Evolutionary conservation across 2,329 filamentous ascomycete species (phyloP).

Genomic region (Elsinoe batatas): DNA sequence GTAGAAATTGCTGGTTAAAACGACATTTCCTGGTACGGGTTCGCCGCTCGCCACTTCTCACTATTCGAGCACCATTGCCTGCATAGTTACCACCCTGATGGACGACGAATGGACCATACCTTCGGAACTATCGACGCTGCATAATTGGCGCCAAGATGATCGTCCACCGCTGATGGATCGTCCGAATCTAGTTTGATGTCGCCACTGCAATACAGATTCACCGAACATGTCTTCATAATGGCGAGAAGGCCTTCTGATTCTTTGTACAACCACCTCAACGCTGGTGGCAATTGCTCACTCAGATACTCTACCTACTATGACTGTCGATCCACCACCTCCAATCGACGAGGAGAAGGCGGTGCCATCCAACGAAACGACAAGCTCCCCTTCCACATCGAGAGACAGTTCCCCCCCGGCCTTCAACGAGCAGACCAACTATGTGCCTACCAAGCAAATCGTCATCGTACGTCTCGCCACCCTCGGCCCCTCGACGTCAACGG

Average conservation of each 20-base stretch:
- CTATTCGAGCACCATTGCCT: background rate
- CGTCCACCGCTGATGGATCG: background rate
- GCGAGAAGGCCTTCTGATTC: background rate
- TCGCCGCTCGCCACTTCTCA: background rate
- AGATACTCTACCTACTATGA: background rate
- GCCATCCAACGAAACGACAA: background rate
- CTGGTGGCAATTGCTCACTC: background rate
- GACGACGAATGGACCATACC: conserved; percentile 1
- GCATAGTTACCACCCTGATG: background rate
- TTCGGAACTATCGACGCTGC: background rate
- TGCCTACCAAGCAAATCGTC: conserved; percentile 42
- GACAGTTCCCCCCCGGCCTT: conserved; percentile 28
- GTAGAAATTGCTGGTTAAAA: background rate
- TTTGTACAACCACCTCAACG: background rate
- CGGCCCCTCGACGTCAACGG: background rate
- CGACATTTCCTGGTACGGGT: background rate
- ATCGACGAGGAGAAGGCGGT: background rate
- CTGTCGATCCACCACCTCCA: background rate
- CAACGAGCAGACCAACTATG: conserved; percentile 49
- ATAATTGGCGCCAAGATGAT: conserved; percentile 7
- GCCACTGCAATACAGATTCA: background rate
- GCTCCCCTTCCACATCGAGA: background rate
- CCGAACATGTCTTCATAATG: background rate
- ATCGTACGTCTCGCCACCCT: conserved; percentile 30
- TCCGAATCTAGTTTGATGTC: background rate